Conservation (phyloP, 352 stramenopile genomes). For the Phytophthora capsici region DNA sequence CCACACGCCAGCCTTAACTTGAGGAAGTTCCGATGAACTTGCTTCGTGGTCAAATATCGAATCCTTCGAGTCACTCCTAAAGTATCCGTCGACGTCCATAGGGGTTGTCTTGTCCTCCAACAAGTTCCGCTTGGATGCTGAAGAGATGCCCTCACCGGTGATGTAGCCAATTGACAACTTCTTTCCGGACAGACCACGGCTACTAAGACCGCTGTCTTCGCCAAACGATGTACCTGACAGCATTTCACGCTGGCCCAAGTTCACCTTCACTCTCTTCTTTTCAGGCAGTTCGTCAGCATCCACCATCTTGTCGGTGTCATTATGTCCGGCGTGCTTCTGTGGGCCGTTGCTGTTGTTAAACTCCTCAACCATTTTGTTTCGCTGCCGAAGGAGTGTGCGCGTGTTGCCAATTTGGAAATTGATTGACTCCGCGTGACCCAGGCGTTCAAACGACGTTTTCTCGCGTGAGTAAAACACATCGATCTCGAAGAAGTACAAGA, state of each 20-base stretch:
- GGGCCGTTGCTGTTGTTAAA: constrained; percentile 40
- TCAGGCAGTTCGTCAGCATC: constrained; percentile 64
- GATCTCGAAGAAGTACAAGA: constrained; percentile 90
- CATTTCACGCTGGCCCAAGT: constrained; percentile 45
- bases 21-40: constrained; percentile 32
- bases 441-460: constrained; percentile 61
- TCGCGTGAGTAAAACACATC: constrained; percentile 80
- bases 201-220: constrained; percentile 34
- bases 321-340: constrained; percentile 29
- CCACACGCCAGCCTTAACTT: constrained; percentile 40
- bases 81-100: constrained; percentile 53
- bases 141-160: constrained; percentile 43
- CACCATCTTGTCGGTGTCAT: constrained; percentile 56
- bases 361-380: constrained; percentile 77
- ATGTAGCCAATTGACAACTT: constrained; percentile 36
- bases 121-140: constrained; percentile 37
- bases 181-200: constrained; percentile 13
- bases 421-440: constrained; percentile 76
- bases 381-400: constrained; percentile 79
- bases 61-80: constrained; percentile 64
- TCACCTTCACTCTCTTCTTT: constrained; percentile 83
- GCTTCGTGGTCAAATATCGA: constrained; percentile 53
- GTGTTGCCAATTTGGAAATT: constrained; percentile 90
- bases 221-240: constrained; percentile 47
- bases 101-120: constrained; percentile 30